phyloP scores from a whole-genome alignment of 208 protist genomes.

The Acanthamoeba healyi region DNA sequence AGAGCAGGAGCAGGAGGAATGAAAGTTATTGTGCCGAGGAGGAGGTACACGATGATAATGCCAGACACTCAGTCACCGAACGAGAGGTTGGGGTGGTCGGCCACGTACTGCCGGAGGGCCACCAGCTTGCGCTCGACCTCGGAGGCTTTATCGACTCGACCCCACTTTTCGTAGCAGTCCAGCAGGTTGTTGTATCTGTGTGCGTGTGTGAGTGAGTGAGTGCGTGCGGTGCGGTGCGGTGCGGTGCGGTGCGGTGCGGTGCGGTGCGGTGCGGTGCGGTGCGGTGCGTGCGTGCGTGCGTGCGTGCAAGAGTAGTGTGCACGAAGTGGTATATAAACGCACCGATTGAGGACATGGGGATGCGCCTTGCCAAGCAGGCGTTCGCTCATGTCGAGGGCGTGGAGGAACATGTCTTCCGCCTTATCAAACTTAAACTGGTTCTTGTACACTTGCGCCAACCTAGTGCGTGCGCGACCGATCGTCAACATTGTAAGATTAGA shows the following conservation, averaged over 20 bases:
- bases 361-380: background rate
- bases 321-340: background rate
- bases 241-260: too few relatives aligned
- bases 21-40: too few relatives aligned
- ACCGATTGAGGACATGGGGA: slow-evolving; percentile 39
- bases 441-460: slow-evolving; percentile 68
- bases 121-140: slow-evolving; percentile 5
- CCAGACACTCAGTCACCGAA: slow-evolving; percentile 19
- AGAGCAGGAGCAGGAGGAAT: too few relatives aligned
- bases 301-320: too few relatives aligned
- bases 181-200: slow-evolving; percentile 3
- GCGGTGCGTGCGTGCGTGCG: background rate
- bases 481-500: background rate
- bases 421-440: slow-evolving; percentile 73
- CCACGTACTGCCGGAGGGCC: background rate
- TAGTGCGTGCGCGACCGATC: background rate
- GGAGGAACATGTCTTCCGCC: slow-evolving; percentile 58
- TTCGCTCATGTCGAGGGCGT: slow-evolving; percentile 61
- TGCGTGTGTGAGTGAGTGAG: background rate
- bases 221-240: too few relatives aligned
- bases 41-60: too few relatives aligned
- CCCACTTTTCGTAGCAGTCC: slow-evolving; percentile 61
- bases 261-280: too few relatives aligned
- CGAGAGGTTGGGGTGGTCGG: background rate
- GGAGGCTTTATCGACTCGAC: slow-evolving; percentile 24